Evolutionary conservation across 169 alveolate species (phyloP), one percentile per base, ranked within the genome.

Genomic region (Cryptosporidium ubiquitum): DNA sequence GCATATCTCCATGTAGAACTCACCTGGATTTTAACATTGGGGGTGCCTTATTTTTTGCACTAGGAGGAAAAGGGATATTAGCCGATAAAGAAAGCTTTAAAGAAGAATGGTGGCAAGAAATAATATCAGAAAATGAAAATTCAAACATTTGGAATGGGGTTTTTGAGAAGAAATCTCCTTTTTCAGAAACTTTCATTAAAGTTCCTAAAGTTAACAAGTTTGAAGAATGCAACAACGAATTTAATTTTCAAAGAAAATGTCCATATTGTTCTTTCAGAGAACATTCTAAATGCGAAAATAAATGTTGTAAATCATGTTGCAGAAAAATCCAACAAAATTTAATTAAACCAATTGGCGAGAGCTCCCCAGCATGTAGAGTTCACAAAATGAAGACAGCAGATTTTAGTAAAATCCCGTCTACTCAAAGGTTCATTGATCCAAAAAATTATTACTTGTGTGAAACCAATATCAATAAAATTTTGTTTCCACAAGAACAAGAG

Each of bases 11-110:
- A 57, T 58, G 69, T 49, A 86, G 64, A 42, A 84, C 93, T 6
- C 93, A 89, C 44, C 37, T 89, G 68, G 93, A 89, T 69, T 68
- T 74, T 57, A 89, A 89, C 49, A 89, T 89, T 35, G 91, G 91
- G 12, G 58, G 70, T n/a, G 84, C 85, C 9, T 14, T 84, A 58
- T 89, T 74, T 51, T 69, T 70, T 74, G 84, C 91, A 18, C 31
- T 69, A 12, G 20, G 57, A 69, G 92, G 92, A 16, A 55, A 70
- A 2, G 92, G 92, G 20, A 23, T 9, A 2, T 51, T 79, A 40
- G 42, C 29, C 4, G 66, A 79, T 31, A 57, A 51, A 20, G 42
- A 39, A 18, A 29, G 66, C 9, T 79, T 61, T 61, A 29, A 23
- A 10, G 75, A 40, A 40, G 89, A 79, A 29, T 79, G 89, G 89